A percentile compares a stretch with the other conserved stretches of the same genome.
Conservation (phyloP, 1,284 basidiomycete genomes). For the Sporisorium reilianum region DNA sequence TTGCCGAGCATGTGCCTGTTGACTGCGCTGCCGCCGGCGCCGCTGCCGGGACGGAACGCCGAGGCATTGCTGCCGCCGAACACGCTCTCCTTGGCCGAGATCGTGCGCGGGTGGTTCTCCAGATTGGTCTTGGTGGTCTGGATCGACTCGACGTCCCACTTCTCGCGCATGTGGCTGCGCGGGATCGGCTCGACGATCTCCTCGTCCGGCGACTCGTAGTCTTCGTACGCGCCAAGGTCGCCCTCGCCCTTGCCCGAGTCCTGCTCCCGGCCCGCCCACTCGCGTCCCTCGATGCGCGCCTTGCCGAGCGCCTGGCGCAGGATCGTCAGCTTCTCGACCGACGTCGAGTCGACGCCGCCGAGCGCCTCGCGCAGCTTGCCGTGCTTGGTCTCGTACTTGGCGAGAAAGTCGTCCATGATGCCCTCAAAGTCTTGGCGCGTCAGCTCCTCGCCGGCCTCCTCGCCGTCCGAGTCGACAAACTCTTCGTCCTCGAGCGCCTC, state of each 20-base stretch:
- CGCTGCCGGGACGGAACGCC: conserved; percentile 34
- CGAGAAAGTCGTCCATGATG: conserved; percentile 94
- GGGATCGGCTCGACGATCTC: conserved; percentile 51
- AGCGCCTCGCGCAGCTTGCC: conserved; percentile 78
- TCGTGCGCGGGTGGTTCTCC: conserved; percentile 66
- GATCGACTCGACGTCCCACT: conserved; percentile 69
- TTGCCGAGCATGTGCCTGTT: conserved; percentile 31
- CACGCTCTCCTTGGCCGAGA: conserved; percentile 56
- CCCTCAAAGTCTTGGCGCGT: conserved; percentile 85
- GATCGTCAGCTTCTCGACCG: conserved; percentile 78
- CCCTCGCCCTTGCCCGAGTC: conserved; percentile 71
- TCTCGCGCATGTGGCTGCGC: conserved; percentile 52
- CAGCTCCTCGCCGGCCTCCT: conserved; percentile 77
- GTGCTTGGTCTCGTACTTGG: conserved; percentile 91
- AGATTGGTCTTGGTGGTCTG: conserved; percentile 66
- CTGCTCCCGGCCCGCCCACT: conserved; percentile 39
- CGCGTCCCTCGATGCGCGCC: conserved; percentile 50
- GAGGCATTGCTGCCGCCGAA: conserved; percentile 46
- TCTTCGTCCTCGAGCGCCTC: conserved; percentile 78
- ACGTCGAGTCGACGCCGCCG: conserved; percentile 54
- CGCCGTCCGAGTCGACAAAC: conserved; percentile 57
- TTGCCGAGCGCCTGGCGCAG: conserved; percentile 60
- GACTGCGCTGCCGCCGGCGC: conserved; percentile 18
- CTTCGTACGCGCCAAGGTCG: conserved; percentile 79
- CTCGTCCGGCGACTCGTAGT: conserved; percentile 77